Percentiles rank a stretch among this genome's conserved stretches.
These are phyloP conservation scores for Macrolepiota albuminosa DNA, from an alignment of 768 basidiomycete genomes.

Conservation along the genomic window DNA sequence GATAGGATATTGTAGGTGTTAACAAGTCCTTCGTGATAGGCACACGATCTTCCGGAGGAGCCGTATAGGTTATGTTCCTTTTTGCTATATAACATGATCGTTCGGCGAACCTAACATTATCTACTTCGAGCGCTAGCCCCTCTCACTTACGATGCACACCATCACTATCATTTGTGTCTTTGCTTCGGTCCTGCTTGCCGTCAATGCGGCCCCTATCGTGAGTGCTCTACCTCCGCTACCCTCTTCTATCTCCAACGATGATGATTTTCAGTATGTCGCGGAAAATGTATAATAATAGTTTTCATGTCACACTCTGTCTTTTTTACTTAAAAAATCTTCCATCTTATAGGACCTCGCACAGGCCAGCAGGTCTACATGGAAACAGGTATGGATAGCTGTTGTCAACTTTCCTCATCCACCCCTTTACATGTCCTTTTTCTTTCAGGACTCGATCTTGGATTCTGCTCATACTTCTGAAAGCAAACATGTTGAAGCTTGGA, in stretches of 20 bases:
- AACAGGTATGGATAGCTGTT: background rate
- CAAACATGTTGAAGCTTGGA: background rate
- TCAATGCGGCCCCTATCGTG: conserved; percentile 13
- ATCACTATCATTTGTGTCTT: conserved; percentile 9
- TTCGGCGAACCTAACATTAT: conserved; percentile 5
- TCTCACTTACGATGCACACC: conserved; percentile 11
- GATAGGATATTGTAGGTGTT: conserved; percentile 14
- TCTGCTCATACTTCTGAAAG: background rate
- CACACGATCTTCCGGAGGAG: conserved; percentile 16
- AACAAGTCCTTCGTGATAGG: conserved; percentile 16
- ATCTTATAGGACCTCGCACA: background rate
- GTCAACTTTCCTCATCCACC: background rate
- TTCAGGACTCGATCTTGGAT: background rate
- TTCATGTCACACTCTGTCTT: background rate
- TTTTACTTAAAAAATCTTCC: background rate
- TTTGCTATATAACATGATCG: conserved; percentile 18
- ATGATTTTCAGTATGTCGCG: conserved; percentile 2
- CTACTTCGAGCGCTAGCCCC: conserved; percentile 4
- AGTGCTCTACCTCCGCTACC: background rate
- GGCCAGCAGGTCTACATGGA: conserved; percentile 1
- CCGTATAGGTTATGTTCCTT: conserved; percentile 14
- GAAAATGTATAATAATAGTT: conserved; percentile 2
- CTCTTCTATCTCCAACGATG: background rate
- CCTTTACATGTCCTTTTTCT: background rate
- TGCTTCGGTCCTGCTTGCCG: conserved; percentile 9